A percentile compares a stretch with the other conserved stretches of the same genome.
Conservation (phyloP, 345 rosid genomes). For the Anacardium occidentale region DNA sequence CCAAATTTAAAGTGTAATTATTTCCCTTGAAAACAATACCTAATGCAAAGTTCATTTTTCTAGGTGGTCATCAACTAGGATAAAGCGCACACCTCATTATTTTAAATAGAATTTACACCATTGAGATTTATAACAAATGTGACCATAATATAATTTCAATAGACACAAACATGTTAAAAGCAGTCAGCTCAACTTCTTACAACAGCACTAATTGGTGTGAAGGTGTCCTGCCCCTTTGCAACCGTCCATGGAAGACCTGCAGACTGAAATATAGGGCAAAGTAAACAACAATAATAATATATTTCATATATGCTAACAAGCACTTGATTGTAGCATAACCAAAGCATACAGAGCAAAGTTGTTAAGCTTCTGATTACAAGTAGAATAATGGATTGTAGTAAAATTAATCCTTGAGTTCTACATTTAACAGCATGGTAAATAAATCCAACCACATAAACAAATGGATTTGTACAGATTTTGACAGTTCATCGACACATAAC, state of each 20-base stretch:
- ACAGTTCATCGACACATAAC: background rate
- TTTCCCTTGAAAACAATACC: background rate
- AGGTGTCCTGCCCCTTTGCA: conserved; percentile 91
- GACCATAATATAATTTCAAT: background rate
- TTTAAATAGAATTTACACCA: background rate
- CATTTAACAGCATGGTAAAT: background rate
- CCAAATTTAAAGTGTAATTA: background rate
- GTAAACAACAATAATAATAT: background rate
- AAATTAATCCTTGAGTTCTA: background rate
- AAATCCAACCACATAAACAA: background rate
- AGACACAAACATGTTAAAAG: conserved; percentile 10
- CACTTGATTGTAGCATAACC: background rate
- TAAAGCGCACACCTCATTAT: background rate
- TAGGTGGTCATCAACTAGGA: background rate
- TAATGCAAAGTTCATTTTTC: background rate
- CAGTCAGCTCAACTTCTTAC: conserved; percentile 44
- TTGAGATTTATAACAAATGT: background rate
- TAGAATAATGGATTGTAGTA: background rate
- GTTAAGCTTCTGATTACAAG: background rate
- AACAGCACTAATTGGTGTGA: conserved; percentile 85
- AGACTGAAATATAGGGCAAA: conserved; percentile 45
- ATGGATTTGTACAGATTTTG: conserved; percentile 5
- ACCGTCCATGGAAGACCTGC: conserved; percentile 95
- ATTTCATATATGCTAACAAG: background rate
- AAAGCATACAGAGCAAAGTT: background rate